Evolutionary conservation across 2,329 filamentous ascomycete species (phyloP).

Genomic region (Aspergillus sojae): DNA sequence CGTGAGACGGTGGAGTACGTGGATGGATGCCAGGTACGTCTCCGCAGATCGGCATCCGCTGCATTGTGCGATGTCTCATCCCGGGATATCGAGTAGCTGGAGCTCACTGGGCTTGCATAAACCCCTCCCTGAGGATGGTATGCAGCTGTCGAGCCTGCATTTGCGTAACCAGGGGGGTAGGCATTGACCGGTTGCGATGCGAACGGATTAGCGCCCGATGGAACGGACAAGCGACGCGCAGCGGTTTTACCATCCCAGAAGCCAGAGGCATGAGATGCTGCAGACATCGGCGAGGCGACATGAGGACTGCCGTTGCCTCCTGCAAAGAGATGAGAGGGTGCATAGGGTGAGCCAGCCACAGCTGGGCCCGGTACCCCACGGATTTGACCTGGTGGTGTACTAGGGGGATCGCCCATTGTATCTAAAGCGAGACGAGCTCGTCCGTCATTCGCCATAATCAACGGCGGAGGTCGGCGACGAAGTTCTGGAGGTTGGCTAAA

Average conservation of each 20-base stretch:
- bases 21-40: slow-evolving; percentile 87
- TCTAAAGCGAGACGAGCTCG: slow-evolving; percentile 55
- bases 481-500: slow-evolving; percentile 65
- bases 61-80: slow-evolving; percentile 37
- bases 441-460: slow-evolving; percentile 78
- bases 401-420: slow-evolving; percentile 63
- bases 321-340: slow-evolving; percentile 78
- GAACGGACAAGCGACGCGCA: slow-evolving; percentile 78
- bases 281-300: slow-evolving; percentile 75
- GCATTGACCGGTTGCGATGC: slow-evolving; percentile 62
- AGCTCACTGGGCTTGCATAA: slow-evolving; percentile 68
- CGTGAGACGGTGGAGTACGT: slow-evolving; percentile 64
- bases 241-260: slow-evolving; percentile 73
- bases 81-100: slow-evolving; percentile 53
- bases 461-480: slow-evolving; percentile 74
- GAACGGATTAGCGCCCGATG: slow-evolving; percentile 74
- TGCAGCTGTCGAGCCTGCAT: slow-evolving; percentile 58
- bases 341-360: slow-evolving; percentile 76
- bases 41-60: slow-evolving; percentile 75
- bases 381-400: slow-evolving; percentile 65
- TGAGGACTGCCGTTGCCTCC: slow-evolving; percentile 72
- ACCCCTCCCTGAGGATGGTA: slow-evolving; percentile 62
- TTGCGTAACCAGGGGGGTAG: slow-evolving; percentile 62
- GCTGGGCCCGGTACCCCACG: slow-evolving; percentile 67
- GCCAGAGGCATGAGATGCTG: slow-evolving; percentile 69